These are phyloP conservation scores for Pulicaria dysenterica DNA, from an alignment of 129 eudicot species.

Conservation along the genomic window DNA sequence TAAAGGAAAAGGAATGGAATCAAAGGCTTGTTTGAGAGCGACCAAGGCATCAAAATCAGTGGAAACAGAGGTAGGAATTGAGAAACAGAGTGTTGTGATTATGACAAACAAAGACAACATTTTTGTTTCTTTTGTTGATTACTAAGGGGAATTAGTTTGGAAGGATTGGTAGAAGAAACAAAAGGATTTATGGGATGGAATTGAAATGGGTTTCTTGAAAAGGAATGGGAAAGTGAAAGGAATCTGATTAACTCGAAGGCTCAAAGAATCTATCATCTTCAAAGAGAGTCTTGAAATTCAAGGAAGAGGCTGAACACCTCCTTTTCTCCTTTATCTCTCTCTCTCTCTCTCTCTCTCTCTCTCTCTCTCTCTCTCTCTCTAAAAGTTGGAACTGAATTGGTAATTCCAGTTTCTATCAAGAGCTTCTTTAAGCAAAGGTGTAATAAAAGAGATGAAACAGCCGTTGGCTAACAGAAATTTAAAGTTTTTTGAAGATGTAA, in stretches of 20 bases:
- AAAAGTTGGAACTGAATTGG: constrained; percentile 42
- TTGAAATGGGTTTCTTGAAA: constrained; percentile 42
- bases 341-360: constrained; percentile 21
- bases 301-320: constrained; percentile 71
- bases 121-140: constrained; percentile 22
- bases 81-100: constrained; percentile 48
- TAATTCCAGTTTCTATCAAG: constrained; percentile 36
- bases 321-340: constrained; percentile 41
- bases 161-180: constrained; percentile 50
- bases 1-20: constrained; percentile 42
- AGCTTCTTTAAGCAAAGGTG: constrained; percentile 41
- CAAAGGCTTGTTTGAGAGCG: constrained; percentile 68
- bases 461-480: constrained; percentile 78
- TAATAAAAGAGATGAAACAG: constrained; percentile 39
- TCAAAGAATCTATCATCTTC: constrained; percentile 80
- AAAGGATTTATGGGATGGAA: constrained; percentile 52
- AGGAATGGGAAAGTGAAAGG: constrained; percentile 56
- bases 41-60: constrained; percentile 70
- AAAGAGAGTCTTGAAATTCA: constrained; percentile 72
- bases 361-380: constrained; percentile 29
- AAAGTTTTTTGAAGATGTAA: constrained; percentile 35
- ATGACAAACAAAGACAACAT: constrained; percentile 52
- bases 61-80: constrained; percentile 54
- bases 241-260: constrained; percentile 62
- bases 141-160: constrained; percentile 49